Percentiles rank a stretch among this genome's conserved stretches.
These are phyloP conservation scores for Hyaloscypha hepaticicola DNA, from an alignment of 495 filamentous ascomycete species.

Conservation along the genomic window DNA sequence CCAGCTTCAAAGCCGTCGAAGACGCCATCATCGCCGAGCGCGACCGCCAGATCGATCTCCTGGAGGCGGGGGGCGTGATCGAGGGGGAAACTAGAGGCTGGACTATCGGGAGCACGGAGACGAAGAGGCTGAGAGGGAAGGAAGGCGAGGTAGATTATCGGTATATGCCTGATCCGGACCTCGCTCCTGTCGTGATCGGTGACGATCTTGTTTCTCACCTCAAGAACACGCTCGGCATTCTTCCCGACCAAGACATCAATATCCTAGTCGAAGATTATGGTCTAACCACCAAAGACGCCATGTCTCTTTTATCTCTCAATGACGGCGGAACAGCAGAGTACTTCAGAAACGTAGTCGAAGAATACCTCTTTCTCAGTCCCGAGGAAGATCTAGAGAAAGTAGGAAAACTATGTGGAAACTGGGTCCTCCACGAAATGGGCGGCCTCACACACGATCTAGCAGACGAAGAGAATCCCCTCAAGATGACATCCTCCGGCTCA, in stretches of 20 bases:
- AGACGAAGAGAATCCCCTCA: conserved; percentile 34
- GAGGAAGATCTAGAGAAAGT: conserved; percentile 15
- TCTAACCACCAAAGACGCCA: conserved; percentile 81
- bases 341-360: conserved; percentile 70
- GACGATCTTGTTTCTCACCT: conserved; percentile 66
- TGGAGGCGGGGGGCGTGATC: conserved; percentile 75
- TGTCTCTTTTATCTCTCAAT: conserved; percentile 75
- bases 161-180: conserved; percentile 97
- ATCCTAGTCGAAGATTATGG: conserved; percentile 57
- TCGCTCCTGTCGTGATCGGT: conserved; percentile 75
- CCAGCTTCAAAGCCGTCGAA: conserved; percentile 90
- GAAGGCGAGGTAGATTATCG: conserved; percentile 97
- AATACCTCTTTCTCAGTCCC: conserved; percentile 13
- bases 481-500: conserved; percentile 36
- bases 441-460: conserved; percentile 52
- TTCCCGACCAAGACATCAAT: conserved; percentile 68
- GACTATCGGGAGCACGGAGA: conserved; percentile 76
- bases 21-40: conserved; percentile 91
- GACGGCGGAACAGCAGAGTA: conserved; percentile 79
- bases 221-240: conserved; percentile 54
- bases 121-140: conserved; percentile 81
- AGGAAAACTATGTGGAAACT: conserved; percentile 54
- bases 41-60: conserved; percentile 77
- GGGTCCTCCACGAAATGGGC: conserved; percentile 88
- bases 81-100: conserved; percentile 92